Base-by-base conservation (phyloP, 2,329 filamentous ascomycete species). In the Aspergillus vadensis region DNA sequence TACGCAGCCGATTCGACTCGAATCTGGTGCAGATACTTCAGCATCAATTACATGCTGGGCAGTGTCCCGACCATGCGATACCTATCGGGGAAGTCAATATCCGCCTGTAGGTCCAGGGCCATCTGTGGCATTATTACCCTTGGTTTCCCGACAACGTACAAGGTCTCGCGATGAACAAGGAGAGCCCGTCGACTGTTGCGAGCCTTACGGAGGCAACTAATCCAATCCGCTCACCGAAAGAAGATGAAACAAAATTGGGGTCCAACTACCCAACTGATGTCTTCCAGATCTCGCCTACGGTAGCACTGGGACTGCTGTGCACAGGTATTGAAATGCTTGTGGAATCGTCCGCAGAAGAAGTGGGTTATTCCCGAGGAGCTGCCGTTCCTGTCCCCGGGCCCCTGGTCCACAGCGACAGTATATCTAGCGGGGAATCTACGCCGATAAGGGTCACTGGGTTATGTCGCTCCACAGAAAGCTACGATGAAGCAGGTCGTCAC, bases 251-350 rank as follows among this genome's bases (percentile, higher is more conserved):
- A 27, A 55, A 58, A 23, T 27, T 43, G 21, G 47, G 32, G 15
- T 32, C 43, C 39, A 23, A 60, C 19, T 32, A n/a, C 21, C 30
- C 61, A 17, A 55, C 61, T 14, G 63, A 66, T 41, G 65, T 96
- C 63, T 91, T 90, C 77, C 85, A 85, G 55, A 83, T 97, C 61
- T 80, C 87, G 1, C 87, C 92, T 3, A 82, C 88, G 55, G 87
- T 87, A 2, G 93, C 93, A 5, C 84, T 98, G 70, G 90, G 89
- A 70, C 81, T 96, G 64, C 84, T 98, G n/a, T 88, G 88, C 66
- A 83, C 86, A 41, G 86, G 86, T 60, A 81, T 92, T 62, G 89
- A 92, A 53, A 69, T 68, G 25, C 69, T 82, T 19, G 73, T 73
- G 48, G 68, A 67, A 23, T 57, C 73, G 49, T 75, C 74, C 32